Base-by-base conservation (phyloP, 1,284 basidiomycete genomes). In the Heterobasidion annosum region DNA sequence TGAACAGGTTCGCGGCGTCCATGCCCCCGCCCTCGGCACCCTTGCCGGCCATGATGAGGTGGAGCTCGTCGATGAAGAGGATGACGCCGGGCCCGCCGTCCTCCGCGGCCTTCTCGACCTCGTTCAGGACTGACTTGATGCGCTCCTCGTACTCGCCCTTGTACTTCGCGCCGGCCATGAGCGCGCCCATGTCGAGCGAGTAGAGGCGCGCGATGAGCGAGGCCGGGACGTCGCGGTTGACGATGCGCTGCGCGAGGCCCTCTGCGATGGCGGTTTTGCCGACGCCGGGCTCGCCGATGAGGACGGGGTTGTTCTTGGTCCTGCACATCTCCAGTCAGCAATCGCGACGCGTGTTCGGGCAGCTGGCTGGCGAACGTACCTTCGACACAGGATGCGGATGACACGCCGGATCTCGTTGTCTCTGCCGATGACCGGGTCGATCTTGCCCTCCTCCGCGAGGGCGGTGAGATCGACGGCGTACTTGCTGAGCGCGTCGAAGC, bases 81-180 rank as follows among this genome's bases (percentile, higher is more conserved):
- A 98, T 93, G 64, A 98, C 83, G 25, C 88, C 86, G 2, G 75
- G 55, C 6, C 59, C 82, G 46, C 91, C 93, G 49, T 93, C 82
- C 54, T 93, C 85, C 0, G 85, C 76, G 3, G 91, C 83, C 71
- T 97, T 95, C 70, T 98, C 96, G 58, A 98, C 87, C 71, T 99
- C 97, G 68, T 84, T 83, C 51, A 98, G 74, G 56, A 98, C 93
- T 12, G 88, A 76, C 72, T 98, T 98, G 71, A 98, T 85, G 50
- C 96, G 88, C 68, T 99, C 96, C 71, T 99, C 96, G 70, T 95
- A 99, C 72, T 98, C 93, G 57, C 95, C 95, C 69, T 93, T 93
- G 75, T 92, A 96, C 69, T 93, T 94, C 37, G 93, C 95, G 53
- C 96, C 93, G 6, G 94, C 93, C 89, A 95, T 96, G 57, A 98